Evolutionary conservation across 2,329 filamentous ascomycete species (phyloP).

Genomic region (Diaporthe citri): DNA sequence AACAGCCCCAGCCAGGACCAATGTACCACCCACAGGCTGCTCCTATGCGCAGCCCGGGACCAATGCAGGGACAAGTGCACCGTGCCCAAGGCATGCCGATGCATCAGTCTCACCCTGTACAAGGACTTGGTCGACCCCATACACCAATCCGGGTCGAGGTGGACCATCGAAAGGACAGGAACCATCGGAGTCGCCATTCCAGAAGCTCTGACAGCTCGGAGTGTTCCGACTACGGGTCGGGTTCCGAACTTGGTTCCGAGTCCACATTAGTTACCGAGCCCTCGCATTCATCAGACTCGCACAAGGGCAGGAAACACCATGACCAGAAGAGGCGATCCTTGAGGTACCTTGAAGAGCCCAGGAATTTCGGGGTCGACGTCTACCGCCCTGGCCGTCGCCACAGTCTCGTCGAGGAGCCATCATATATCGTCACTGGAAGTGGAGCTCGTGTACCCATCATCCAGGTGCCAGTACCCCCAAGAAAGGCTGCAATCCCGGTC

Average conservation of each 20-base stretch:
- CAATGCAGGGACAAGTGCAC: background rate
- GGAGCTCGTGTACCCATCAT: conserved; percentile 23
- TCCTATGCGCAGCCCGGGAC: conserved; percentile 16
- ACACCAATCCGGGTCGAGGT: conserved; percentile 28
- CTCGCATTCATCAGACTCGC: conserved; percentile 21
- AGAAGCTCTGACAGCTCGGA: conserved; percentile 27
- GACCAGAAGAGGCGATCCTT: background rate
- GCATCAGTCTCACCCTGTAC: conserved; percentile 4
- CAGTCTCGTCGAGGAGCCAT: background rate
- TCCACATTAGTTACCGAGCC: conserved; percentile 24
- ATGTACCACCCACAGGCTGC: background rate
- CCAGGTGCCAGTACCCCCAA: background rate
- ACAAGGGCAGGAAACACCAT: background rate
- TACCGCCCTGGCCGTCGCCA: conserved; percentile 22
- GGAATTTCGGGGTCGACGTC: conserved; percentile 11
- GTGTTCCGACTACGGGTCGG: conserved; percentile 20
- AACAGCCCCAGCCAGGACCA: conserved; percentile 14
- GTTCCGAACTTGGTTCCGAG: conserved; percentile 8
- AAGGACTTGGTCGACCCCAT: conserved; percentile 4
- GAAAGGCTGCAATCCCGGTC: conserved; percentile 10
- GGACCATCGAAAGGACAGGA: conserved; percentile 14
- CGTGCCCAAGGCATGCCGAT: conserved; percentile 11
- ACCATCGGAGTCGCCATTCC: conserved; percentile 20
- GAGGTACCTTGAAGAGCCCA: conserved; percentile 25
- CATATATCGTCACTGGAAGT: conserved; percentile 33